Evolutionary conservation across 1,139 yeast species (phyloP).

Genomic region (Yamadazyma trypodendri): DNA sequence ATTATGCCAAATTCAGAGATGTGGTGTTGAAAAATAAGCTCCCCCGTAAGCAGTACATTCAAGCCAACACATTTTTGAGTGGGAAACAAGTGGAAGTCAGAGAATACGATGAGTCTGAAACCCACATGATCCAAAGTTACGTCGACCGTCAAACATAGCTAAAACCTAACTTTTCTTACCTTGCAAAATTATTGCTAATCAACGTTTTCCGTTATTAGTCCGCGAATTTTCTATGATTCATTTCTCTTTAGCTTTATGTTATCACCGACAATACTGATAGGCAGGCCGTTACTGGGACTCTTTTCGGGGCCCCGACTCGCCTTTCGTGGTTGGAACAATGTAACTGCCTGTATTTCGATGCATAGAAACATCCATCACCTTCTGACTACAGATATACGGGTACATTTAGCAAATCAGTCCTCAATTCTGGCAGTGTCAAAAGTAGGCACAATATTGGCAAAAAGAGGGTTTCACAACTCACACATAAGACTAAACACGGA

Average conservation of each 20-base stretch:
- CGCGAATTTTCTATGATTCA: constrained; percentile 2
- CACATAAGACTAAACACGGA: neutral
- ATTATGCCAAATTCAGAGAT: constrained; percentile 64
- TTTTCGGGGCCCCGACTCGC: neutral
- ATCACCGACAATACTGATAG: neutral
- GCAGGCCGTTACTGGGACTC: neutral
- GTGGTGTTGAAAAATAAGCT: constrained; percentile 67
- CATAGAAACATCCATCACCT: neutral
- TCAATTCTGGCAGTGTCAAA: neutral
- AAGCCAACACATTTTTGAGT: constrained; percentile 63
- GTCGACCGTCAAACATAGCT: constrained; percentile 47
- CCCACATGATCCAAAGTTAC: constrained; percentile 78
- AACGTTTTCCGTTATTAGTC: constrained; percentile 2
- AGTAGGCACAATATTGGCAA: neutral
- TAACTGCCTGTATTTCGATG: neutral
- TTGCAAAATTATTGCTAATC: too few relatives aligned
- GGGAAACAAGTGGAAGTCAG: constrained; percentile 48
- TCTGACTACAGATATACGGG: neutral
- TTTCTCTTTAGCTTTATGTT: neutral
- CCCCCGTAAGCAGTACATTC: constrained; percentile 82
- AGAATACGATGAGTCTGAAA: constrained; percentile 74
- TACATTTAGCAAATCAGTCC: neutral
- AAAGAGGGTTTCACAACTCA: neutral
- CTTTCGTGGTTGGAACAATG: neutral
- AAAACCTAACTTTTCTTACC: too few relatives aligned